Conservation (phyloP, 352 stramenopile genomes). For the Phytophthora lateralis region DNA sequence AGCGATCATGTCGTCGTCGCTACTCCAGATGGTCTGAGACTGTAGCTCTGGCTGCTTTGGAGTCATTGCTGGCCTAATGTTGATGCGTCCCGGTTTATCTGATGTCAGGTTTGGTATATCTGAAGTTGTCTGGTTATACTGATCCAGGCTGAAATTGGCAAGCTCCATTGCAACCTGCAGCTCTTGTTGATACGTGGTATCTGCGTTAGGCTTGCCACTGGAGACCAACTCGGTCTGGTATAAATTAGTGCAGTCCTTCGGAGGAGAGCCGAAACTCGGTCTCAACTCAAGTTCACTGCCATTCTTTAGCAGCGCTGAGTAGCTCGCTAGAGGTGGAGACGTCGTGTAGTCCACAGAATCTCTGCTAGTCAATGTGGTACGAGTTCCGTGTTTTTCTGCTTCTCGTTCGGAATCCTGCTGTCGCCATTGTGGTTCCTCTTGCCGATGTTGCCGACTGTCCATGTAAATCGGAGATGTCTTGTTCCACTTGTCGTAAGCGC, state of each 20-base stretch:
- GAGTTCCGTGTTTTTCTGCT: neutral
- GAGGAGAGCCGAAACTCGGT: constrained; percentile 26
- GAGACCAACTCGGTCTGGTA: constrained; percentile 4
- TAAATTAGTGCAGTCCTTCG: constrained; percentile 14
- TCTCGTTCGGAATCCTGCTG: neutral
- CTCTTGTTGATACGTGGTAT: constrained; percentile 8
- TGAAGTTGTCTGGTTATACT: constrained; percentile 10
- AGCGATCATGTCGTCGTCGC: constrained; percentile 21
- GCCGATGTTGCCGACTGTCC: neutral
- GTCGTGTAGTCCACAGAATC: constrained; percentile 24
- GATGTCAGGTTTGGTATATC: neutral
- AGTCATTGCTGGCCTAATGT: constrained; percentile 6
- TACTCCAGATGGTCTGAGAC: constrained; percentile 35
- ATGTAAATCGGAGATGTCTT: neutral
- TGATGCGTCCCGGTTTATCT: neutral
- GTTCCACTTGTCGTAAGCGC: neutral
- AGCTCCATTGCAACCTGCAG: constrained; percentile 41
- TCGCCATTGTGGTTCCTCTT: neutral
- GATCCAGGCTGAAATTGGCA: constrained; percentile 40
- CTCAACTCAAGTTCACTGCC: constrained; percentile 11
- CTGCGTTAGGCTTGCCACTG: constrained; percentile 1
- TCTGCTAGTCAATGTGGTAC: constrained; percentile 2
- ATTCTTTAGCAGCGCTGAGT: constrained; percentile 42
- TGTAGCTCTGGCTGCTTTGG: neutral
- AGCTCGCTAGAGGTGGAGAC: constrained; percentile 44